A percentile compares a stretch with the other conserved stretches of the same genome.
These are phyloP conservation scores for Cucurbitaria berberidis DNA, from an alignment of 2,329 filamentous ascomycete species.

Conservation along the genomic window DNA sequence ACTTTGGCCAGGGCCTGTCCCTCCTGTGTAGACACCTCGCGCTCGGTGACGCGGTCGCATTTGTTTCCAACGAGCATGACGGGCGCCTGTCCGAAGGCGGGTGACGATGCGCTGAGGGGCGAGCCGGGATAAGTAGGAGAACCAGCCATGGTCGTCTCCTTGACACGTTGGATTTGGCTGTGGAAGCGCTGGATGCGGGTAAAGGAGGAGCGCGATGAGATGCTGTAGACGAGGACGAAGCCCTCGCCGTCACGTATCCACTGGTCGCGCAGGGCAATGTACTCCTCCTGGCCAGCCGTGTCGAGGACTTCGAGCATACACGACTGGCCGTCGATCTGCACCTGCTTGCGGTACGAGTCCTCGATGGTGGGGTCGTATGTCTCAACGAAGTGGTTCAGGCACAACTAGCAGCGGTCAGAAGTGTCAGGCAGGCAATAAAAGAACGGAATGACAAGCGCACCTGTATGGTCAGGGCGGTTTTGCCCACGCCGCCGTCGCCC, in stretches of 20 bases:
- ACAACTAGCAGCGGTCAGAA: conserved; percentile 67
- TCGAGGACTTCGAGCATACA: conserved; percentile 98
- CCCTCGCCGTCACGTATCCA: conserved; percentile 99
- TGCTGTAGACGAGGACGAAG: conserved; percentile 97
- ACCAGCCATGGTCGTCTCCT: conserved; percentile 78
- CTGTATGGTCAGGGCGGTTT: conserved; percentile 91
- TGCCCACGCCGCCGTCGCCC: conserved; percentile 91
- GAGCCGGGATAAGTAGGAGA: conserved; percentile 80
- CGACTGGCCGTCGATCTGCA: conserved; percentile 88
- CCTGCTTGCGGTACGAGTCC: conserved; percentile 72
- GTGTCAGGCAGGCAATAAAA: conserved; percentile 1
- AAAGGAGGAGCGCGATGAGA: conserved; percentile 95
- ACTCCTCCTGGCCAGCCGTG: conserved; percentile 97
- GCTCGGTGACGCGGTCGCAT: conserved; percentile 92
- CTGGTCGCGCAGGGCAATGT: conserved; percentile 93
- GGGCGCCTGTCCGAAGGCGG: conserved; percentile 71
- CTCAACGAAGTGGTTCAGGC: conserved; percentile 97
- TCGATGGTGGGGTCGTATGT: conserved; percentile 76
- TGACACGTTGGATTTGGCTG: conserved; percentile 95
- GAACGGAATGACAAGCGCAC: conserved; percentile 53
- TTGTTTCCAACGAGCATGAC: conserved; percentile 99
- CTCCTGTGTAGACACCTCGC: conserved; percentile 96
- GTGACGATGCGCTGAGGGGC: conserved; percentile 63
- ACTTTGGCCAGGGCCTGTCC: conserved; percentile 90
- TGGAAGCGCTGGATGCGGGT: conserved; percentile 94